Percentiles rank a stretch among this genome's conserved stretches.
These are phyloP conservation scores for Lepiota brunneoincarnata DNA, from an alignment of 768 basidiomycete genomes.

Conservation along the genomic window DNA sequence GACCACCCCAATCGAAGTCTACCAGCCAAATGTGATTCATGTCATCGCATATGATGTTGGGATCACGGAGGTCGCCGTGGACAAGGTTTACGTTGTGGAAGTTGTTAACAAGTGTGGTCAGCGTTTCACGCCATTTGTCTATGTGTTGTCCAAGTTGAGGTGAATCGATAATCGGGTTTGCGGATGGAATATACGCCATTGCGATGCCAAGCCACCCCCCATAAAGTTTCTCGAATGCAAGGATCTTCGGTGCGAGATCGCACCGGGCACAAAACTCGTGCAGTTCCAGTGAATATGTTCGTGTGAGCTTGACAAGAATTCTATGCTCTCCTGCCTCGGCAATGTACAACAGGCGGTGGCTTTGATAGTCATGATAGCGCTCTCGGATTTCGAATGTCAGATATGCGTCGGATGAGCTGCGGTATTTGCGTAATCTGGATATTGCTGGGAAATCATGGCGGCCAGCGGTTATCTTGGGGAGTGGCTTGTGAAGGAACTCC, in stretches of 20 bases:
- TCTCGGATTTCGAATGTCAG: constrained; percentile 12
- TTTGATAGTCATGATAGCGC: too few species aligned
- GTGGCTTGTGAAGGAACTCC: constrained; percentile 2
- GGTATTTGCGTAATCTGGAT: too few species aligned
- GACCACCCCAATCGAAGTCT: constrained; percentile 18
- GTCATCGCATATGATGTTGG: constrained; percentile 2
- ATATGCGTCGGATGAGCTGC: background rate
- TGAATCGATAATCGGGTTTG: constrained; percentile 1
- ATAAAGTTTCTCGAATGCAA: constrained; percentile 19
- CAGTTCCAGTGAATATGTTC: constrained; percentile 15
- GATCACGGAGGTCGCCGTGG: constrained; percentile 7
- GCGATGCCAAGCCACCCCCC: constrained; percentile 23
- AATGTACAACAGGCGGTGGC: constrained; percentile 9
- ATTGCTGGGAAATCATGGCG: too few species aligned
- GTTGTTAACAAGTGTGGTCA: background rate
- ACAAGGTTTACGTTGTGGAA: background rate
- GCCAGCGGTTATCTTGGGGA: constrained; percentile 14
- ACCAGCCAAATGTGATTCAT: constrained; percentile 2
- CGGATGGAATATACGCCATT: constrained; percentile 17
- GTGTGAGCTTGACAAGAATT: constrained; percentile 20
- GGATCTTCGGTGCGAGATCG: constrained; percentile 20
- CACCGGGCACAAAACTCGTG: constrained; percentile 17
- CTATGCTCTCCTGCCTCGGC: background rate
- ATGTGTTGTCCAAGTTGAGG: too few species aligned
- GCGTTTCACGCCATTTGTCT: too few species aligned